Evolutionary conservation across 805 yeast species (phyloP).

Genomic region (Metschnikowia picachoensis): DNA sequence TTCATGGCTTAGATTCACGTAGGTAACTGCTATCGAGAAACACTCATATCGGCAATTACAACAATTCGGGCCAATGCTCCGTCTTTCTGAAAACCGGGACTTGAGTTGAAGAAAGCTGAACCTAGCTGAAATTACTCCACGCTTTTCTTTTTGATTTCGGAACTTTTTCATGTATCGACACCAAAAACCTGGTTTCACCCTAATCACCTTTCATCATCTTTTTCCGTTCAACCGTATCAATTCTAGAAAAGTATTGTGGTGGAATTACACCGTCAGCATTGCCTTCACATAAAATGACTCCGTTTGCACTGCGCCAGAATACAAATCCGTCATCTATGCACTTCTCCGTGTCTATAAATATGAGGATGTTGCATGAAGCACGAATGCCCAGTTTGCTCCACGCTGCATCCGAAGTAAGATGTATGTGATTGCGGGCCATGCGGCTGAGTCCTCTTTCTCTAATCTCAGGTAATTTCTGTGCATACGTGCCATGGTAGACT

Average conservation of each 20-base stretch:
- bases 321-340: constrained; percentile 41
- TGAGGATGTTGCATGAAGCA: constrained; percentile 48
- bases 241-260: constrained; percentile 36
- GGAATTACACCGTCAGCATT: constrained; percentile 50
- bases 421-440: constrained; percentile 84
- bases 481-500: constrained; percentile 80
- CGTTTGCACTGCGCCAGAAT: constrained; percentile 65
- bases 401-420: constrained; percentile 57
- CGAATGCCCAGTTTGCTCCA: constrained; percentile 74
- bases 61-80: too few relatives aligned
- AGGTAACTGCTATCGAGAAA: too few relatives aligned
- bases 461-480: constrained; percentile 44
- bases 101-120: too few relatives aligned
- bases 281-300: constrained; percentile 70
- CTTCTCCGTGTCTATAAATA: constrained; percentile 56
- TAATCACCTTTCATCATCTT: neutral
- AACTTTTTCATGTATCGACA: too few relatives aligned
- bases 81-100: too few relatives aligned
- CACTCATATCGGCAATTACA: too few relatives aligned
- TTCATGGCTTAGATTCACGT: too few relatives aligned
- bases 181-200: neutral
- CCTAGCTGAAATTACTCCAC: too few relatives aligned
- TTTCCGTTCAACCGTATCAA: constrained; percentile 18
- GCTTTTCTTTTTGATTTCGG: too few relatives aligned
- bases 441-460: constrained; percentile 54